phyloP scores from a whole-genome alignment of 768 basidiomycete genomes.

The Sutorius australiensis region DNA sequence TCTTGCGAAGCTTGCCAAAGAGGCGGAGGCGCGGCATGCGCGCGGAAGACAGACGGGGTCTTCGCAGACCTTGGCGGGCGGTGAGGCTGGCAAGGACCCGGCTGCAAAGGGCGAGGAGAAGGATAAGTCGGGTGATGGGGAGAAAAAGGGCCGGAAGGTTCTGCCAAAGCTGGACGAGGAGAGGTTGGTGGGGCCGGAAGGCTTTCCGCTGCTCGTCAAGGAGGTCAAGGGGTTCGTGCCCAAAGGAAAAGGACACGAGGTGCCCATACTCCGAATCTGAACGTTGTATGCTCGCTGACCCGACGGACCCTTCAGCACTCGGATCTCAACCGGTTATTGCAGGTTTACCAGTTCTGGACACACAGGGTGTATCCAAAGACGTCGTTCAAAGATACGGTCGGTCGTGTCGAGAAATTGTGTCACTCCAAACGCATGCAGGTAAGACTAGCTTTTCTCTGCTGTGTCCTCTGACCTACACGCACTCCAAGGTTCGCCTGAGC shows the following conservation, averaged over 20 bases:
- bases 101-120: constrained; percentile 8
- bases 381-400: constrained; percentile 82
- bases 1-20: constrained; percentile 47
- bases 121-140: constrained; percentile 19
- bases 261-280: constrained; percentile 29
- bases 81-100: constrained; percentile 10
- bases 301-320: constrained; percentile 44
- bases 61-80: constrained; percentile 46
- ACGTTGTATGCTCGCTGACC: background rate
- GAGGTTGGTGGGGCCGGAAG: constrained; percentile 64
- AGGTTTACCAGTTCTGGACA: constrained; percentile 91
- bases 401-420: constrained; percentile 84
- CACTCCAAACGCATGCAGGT: constrained; percentile 86
- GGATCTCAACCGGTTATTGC: constrained; percentile 77
- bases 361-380: constrained; percentile 90
- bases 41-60: constrained; percentile 27
- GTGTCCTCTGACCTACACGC: constrained; percentile 6
- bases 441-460: constrained; percentile 16
- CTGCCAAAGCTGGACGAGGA: constrained; percentile 69
- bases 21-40: constrained; percentile 51
- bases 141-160: constrained; percentile 29
- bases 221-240: constrained; percentile 74
- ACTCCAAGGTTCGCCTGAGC: constrained; percentile 58
- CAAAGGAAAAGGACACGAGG: constrained; percentile 93
- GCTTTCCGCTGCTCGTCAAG: constrained; percentile 77